These are phyloP conservation scores for Phytopythium aichiense DNA, from an alignment of 352 stramenopile species.

Conservation along the genomic window DNA sequence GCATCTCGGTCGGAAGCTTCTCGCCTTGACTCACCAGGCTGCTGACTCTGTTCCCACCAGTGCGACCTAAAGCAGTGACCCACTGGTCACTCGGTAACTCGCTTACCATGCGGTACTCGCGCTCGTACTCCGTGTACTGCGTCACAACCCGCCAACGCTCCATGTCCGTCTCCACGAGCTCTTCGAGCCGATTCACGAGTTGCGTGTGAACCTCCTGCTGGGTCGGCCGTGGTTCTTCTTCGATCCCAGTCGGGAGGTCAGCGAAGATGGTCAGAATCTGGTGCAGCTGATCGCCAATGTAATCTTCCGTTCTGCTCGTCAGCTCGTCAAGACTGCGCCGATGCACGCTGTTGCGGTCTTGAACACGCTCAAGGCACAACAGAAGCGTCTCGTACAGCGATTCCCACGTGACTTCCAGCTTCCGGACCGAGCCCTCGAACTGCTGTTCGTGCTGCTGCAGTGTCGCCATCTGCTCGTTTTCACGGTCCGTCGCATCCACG, in stretches of 20 bases:
- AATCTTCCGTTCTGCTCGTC: conserved; percentile 38
- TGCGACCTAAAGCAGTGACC: background rate
- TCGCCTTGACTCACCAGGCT: conserved; percentile 5
- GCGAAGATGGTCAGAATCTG: conserved; percentile 31
- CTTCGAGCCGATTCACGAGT: conserved; percentile 42
- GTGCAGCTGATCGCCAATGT: conserved; percentile 32
- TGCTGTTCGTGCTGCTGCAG: conserved; percentile 11
- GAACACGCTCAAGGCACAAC: conserved; percentile 49
- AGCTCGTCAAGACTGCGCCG: conserved; percentile 53
- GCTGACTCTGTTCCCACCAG: background rate
- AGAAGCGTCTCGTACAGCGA: conserved; percentile 59
- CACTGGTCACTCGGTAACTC: conserved; percentile 17
- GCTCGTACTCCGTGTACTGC: conserved; percentile 41
- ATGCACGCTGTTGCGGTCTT: conserved; percentile 60
- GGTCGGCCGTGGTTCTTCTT: conserved; percentile 7
- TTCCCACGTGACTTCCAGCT: conserved; percentile 56
- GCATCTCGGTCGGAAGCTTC: conserved; percentile 32
- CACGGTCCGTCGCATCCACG: background rate
- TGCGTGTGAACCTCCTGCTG: conserved; percentile 5
- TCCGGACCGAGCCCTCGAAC: conserved; percentile 25
- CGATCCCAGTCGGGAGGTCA: conserved; percentile 22
- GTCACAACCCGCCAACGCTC: conserved; percentile 39
- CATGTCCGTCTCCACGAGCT: conserved; percentile 40
- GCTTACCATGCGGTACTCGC: conserved; percentile 31
- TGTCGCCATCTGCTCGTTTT: no score